Conservation (phyloP, 768 basidiomycete genomes). For the Artomyces pyxidatus region DNA sequence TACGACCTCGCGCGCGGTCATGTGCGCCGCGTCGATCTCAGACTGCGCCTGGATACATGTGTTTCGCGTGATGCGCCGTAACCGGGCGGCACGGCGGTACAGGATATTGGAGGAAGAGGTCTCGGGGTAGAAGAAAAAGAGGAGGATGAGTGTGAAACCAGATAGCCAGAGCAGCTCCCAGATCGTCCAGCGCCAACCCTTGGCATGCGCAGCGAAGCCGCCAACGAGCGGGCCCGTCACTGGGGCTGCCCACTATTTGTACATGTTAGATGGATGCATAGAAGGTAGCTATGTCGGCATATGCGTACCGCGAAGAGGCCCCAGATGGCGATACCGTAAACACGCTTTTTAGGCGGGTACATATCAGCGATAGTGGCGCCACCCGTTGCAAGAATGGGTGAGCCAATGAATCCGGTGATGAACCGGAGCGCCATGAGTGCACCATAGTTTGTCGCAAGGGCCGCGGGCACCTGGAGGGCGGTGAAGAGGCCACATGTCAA, state of each 20-base stretch:
- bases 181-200: constrained; percentile 26
- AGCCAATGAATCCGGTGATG: constrained; percentile 10
- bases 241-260: constrained; percentile 6
- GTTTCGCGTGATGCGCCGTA: constrained; percentile 23
- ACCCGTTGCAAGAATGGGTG: constrained; percentile 23
- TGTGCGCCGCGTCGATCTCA: constrained; percentile 17
- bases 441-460: constrained; percentile 21
- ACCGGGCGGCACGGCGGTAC: constrained; percentile 16
- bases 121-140: constrained; percentile 24
- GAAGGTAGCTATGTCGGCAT: neutral
- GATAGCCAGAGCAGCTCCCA: constrained; percentile 25
- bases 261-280: neutral
- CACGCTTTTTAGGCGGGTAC: constrained; percentile 14
- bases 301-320: constrained; percentile 20
- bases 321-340: constrained; percentile 19
- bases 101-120: constrained; percentile 9
- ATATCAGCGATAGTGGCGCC: constrained; percentile 19
- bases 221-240: constrained; percentile 24
- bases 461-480: constrained; percentile 24
- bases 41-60: constrained; percentile 17
- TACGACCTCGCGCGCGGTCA: constrained; percentile 12
- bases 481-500: constrained; percentile 22
- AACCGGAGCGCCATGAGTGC: constrained; percentile 25
- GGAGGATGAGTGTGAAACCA: constrained; percentile 18
- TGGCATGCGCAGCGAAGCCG: constrained; percentile 23